Conservation (phyloP, 768 basidiomycete species). For the Amyloporia xantha region DNA sequence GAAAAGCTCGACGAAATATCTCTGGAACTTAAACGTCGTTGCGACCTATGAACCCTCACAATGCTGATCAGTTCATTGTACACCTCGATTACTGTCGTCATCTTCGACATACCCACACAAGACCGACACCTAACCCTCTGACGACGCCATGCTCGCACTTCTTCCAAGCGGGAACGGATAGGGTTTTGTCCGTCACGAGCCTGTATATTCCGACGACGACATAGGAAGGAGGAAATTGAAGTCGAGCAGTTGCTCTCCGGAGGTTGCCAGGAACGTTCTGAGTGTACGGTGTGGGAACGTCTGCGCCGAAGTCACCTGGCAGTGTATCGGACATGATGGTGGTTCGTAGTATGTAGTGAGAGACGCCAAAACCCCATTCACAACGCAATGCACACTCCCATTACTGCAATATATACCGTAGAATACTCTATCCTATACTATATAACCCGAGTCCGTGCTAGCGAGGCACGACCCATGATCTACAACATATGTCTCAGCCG, state of each 20-base stretch:
- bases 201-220: conserved; percentile 81
- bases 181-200: conserved; percentile 61
- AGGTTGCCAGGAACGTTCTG: conserved; percentile 40
- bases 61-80: neutral
- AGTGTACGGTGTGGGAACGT: conserved; percentile 8
- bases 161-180: conserved; percentile 75
- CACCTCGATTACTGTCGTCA: neutral
- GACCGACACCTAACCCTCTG: conserved; percentile 63
- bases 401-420: neutral
- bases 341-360: neutral
- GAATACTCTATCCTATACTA: neutral
- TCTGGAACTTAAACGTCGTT: conserved; percentile 68
- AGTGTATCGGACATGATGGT: neutral
- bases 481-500: neutral
- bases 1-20: conserved; percentile 56
- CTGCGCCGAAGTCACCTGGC: conserved; percentile 9
- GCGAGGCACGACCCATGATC: neutral
- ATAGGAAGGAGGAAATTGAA: conserved; percentile 79
- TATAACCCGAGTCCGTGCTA: neutral
- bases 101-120: conserved; percentile 51
- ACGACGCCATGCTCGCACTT: conserved; percentile 75
- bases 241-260: conserved; percentile 47
- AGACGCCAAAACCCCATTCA: neutral
- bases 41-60: conserved; percentile 37
- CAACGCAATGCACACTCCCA: neutral